Conservation (phyloP, 75 land plant species). For the Pinus tabuliformis region DNA sequence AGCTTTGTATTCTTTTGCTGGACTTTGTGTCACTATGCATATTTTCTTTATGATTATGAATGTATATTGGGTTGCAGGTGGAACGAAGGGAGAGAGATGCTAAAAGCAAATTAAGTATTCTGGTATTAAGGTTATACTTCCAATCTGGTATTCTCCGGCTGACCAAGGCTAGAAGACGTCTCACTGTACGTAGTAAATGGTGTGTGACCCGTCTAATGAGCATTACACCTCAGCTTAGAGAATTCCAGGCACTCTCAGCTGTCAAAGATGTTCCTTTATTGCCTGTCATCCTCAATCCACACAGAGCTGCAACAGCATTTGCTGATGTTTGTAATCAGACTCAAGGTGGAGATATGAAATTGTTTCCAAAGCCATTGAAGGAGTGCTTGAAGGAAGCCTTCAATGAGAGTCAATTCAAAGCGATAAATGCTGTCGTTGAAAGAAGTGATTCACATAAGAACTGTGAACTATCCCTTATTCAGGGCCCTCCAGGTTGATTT, state of each 20-base stretch:
- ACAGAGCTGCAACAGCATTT: not conserved
- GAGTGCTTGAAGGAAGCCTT: conserved; percentile 49
- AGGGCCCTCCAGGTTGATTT: conserved; percentile 93
- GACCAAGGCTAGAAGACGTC: conserved; percentile 57
- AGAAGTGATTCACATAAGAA: conserved; percentile 13
- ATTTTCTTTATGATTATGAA: conserved; percentile 6
- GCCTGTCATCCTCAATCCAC: conserved; percentile 63
- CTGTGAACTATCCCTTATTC: conserved; percentile 75
- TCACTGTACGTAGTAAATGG: conserved; percentile 87
- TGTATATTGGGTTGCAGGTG: conserved; percentile 43
- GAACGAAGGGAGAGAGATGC: conserved; percentile 80
- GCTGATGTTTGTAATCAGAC: conserved; percentile 10
- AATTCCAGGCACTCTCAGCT: conserved; percentile 94
- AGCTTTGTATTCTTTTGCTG: no score
- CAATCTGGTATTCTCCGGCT: conserved; percentile 54
- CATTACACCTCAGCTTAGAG: conserved; percentile 89
- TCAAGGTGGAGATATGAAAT: conserved; percentile 21
- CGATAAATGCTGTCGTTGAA: conserved; percentile 65
- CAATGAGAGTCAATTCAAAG: conserved; percentile 83
- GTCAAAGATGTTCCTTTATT: conserved; percentile 62
- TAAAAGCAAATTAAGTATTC: conserved; percentile 47
- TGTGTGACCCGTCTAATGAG: conserved; percentile 69
- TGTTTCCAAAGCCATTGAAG: conserved; percentile 57
- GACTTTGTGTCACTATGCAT: not conserved
- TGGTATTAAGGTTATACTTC: conserved; percentile 61